Base-by-base conservation (phyloP, 1,139 yeast species). In the Kazachstania sp. region DNA sequence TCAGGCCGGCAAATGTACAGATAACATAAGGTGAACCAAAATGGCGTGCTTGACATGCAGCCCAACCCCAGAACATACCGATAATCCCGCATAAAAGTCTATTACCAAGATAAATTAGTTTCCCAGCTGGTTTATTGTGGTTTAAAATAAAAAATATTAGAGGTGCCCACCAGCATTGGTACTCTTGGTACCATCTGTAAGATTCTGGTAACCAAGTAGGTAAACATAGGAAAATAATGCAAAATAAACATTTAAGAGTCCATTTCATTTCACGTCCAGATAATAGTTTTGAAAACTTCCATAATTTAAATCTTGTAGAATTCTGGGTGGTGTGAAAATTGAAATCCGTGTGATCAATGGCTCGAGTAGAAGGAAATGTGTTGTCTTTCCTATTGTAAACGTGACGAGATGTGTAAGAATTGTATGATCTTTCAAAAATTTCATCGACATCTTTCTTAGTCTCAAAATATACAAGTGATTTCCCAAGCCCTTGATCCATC, bases 61-160 rank as follows among this genome's bases (percentile, higher is more conserved):
- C 66, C 60, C 75, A 74, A 0, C 73, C 78, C 72, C 75, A 72
- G 43, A 73, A 65, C 8, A 69, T 63, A 2, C 75, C 77, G n/a
- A 65, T 39, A 7, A 72, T 38, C 48, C 73, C 68, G 39, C 66
- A 66, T 0, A 58, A 19, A 1, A 68, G 39, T 50, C 77, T 60
- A 11, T 66, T 63, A 3, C 58, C 30, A 8, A 73, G 50, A 39
- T 70, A 70, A n/a, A 55, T 55, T 59, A 70, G 64, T 37, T 65
- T 72, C 12, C 75, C 74, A 4, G 74, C 69, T 15, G 70, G 74
- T 50, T 72, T 64, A 13, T 76, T 73, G 50, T 71, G 71, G 12
- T 70, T 57, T 23, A 72, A 55, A 35, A 69, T 55, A 45, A 65
- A 68, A 15, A 71, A 69, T n/a, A 70, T 51, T 32, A 72, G 40